These are phyloP conservation scores for Sedum album DNA, from an alignment of 164 flowering plant genomes.

Conservation along the genomic window DNA sequence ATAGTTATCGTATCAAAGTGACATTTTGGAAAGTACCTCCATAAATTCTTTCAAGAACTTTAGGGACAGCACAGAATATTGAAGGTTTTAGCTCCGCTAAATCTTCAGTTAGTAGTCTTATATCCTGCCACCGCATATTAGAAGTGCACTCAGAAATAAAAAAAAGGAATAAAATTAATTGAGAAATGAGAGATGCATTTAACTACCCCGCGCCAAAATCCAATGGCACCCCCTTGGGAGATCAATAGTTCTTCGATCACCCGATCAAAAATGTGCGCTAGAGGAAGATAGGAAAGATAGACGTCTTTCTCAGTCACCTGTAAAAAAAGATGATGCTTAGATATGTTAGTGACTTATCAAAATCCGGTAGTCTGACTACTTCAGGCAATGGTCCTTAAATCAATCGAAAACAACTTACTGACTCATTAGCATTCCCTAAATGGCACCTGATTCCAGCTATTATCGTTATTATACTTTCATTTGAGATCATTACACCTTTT, in stretches of 20 bases:
- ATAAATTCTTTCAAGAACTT: slow-evolving; percentile 83
- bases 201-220: slow-evolving; percentile 98
- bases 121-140: slow-evolving; percentile 50
- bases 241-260: slow-evolving; percentile 91
- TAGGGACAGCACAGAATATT: too few species aligned
- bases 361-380: background rate
- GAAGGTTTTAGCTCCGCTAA: slow-evolving; percentile 85
- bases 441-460: slow-evolving; percentile 54
- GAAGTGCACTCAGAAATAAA: slow-evolving; percentile 11
- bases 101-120: slow-evolving; percentile 76
- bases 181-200: background rate
- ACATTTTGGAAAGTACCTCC: slow-evolving; percentile 37
- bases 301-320: too few species aligned
- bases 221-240: too few species aligned
- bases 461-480: slow-evolving; percentile 65
- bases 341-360: background rate
- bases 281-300: too few species aligned
- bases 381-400: background rate
- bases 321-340: background rate
- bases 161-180: slow-evolving; percentile 59
- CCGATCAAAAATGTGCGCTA: slow-evolving; percentile 94
- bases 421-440: slow-evolving; percentile 46
- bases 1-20: background rate
- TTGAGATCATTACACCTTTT: slow-evolving; percentile 85
- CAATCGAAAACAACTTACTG: slow-evolving; percentile 31